A percentile compares a stretch with the other conserved stretches of the same genome.
These are phyloP conservation scores for Capronia epimyces DNA, from an alignment of 2,329 filamentous ascomycete species.

Conservation along the genomic window DNA sequence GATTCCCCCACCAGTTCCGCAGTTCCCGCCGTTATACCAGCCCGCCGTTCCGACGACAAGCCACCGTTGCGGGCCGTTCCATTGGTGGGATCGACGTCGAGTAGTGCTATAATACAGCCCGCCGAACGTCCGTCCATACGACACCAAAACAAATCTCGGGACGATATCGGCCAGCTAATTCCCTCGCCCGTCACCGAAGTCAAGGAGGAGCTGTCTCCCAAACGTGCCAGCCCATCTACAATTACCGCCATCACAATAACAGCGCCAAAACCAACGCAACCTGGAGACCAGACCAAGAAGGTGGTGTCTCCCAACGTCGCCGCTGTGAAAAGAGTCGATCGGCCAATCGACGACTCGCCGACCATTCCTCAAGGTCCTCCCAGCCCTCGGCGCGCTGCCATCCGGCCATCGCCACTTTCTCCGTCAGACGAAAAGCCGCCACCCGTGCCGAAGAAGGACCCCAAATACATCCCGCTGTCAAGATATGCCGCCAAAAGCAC, in stretches of 20 bases:
- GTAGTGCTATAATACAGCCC: not conserved
- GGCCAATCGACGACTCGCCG: slow-evolving; percentile 23
- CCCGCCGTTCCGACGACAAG: slow-evolving; percentile 3
- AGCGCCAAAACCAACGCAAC: not conserved
- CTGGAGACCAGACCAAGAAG: slow-evolving; percentile 2
- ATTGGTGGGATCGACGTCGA: not conserved
- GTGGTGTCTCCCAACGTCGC: slow-evolving; percentile 8
- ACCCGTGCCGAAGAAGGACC: slow-evolving; percentile 25
- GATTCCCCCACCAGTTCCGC: slow-evolving; percentile 2
- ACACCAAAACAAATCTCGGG: slow-evolving; percentile 8
- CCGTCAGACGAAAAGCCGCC: slow-evolving; percentile 20
- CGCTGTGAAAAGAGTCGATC: slow-evolving; percentile 14
- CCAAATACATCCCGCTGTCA: slow-evolving; percentile 27
- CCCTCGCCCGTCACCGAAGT: slow-evolving; percentile 25
- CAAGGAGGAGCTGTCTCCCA: slow-evolving; percentile 24
- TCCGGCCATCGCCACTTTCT: not conserved
- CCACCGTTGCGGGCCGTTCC: not conserved
- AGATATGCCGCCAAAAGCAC: slow-evolving; percentile 27
- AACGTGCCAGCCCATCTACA: not conserved
- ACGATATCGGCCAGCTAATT: slow-evolving; percentile 17
- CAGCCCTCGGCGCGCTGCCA: not conserved
- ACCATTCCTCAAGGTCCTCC: slow-evolving; percentile 24
- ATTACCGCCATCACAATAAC: not conserved
- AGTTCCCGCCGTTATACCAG: slow-evolving; percentile 4
- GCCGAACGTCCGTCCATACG: not conserved